Base-by-base conservation (phyloP, 371 early-diverging fungal species). In the Mucor irregularis region DNA sequence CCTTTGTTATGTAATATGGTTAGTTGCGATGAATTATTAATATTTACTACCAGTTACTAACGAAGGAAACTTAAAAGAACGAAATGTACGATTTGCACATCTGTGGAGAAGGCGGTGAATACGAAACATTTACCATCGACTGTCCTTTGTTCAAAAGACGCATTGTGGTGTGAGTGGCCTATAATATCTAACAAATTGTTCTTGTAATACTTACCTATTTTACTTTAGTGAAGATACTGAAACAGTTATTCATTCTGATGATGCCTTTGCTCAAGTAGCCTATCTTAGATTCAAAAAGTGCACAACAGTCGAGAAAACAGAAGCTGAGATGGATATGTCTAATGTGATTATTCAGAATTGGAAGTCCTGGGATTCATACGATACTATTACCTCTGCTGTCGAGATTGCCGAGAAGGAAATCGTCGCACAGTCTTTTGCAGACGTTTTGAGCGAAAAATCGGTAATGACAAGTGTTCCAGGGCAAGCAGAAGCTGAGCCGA, bases 101-200 rank as follows among this genome's bases (percentile, higher is more conserved):
- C 7, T 98, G 99, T 70, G 99, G 99, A 35, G 99, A 99, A 76
- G 99, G 99, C 39, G 99, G 99, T 19, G 99, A 99, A 76, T 99
- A 92, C 68, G 99, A 99, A 71, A 94, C 97, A 9, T 82, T 99
- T 40, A 95, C 96, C 0, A 61, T 99, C 30, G 99, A 99, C 69
- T 95, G 95, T 64, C 99, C 99, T 3, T 68, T 99, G n/a, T 99
- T 98, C 67, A 87, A 84, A 53, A 90, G 89, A 46, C 60, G 82
- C 31, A 84, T 92, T 40, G 71, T 88, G 1, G 64, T 90, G 83
- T 85, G 80, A 74, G 81, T 52, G 11, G n/a, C n/a, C n/a, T n/a
- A n/a, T n/a, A n/a, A n/a, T n/a, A n/a, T n/a, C n/a, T n/a, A n/a
- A n/a, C n/a, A n/a, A n/a, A n/a, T n/a, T n/a, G n/a, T n/a, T n/a